Percentiles rank a stretch among this genome's conserved stretches.
Conservation (phyloP, 2,329 filamentous ascomycete genomes). For the Trichoderma sp. region DNA sequence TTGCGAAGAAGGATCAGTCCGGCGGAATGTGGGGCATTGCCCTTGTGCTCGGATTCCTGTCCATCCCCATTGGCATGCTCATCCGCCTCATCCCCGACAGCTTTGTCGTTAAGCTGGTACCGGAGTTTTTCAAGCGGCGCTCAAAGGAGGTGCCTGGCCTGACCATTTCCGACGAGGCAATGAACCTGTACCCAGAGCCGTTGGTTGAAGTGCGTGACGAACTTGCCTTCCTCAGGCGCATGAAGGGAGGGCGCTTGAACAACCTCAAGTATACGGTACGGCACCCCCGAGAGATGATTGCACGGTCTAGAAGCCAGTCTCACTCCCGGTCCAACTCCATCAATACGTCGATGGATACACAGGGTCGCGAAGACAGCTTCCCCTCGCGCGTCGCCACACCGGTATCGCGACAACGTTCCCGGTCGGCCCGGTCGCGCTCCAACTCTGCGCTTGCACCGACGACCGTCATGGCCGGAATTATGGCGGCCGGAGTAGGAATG, state of each 20-base stretch:
- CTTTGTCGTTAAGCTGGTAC: conserved; percentile 55
- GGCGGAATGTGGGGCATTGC: conserved; percentile 86
- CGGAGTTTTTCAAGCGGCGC: conserved; percentile 54
- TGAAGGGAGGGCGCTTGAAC: conserved; percentile 81
- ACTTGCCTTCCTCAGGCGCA: conserved; percentile 74
- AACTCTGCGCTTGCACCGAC: conserved; percentile 74
- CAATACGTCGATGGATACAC: conserved; percentile 61
- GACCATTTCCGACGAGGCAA: conserved; percentile 67
- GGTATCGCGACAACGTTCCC: conserved; percentile 64
- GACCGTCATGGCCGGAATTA: conserved; percentile 80
- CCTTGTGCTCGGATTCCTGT: conserved; percentile 79
- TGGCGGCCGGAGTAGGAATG: conserved; percentile 73
- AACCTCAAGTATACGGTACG: conserved; percentile 76
- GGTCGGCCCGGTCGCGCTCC: conserved; percentile 65
- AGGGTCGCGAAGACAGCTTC: conserved; percentile 58
- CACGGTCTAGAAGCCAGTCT: conserved; percentile 63
- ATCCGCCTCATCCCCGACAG: conserved; percentile 83
- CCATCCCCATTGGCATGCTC: conserved; percentile 77
- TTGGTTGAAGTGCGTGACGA: conserved; percentile 77
- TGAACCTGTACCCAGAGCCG: conserved; percentile 68
- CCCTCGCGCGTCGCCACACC: conserved; percentile 54
- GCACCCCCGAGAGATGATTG: conserved; percentile 70
- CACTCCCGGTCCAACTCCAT: conserved; percentile 62
- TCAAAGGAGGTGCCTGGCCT: conserved; percentile 52
- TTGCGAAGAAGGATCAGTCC: conserved; percentile 61